Evolutionary conservation across 2,329 filamentous ascomycete genomes (phyloP).

Genomic region (Penicillium corylophilum): DNA sequence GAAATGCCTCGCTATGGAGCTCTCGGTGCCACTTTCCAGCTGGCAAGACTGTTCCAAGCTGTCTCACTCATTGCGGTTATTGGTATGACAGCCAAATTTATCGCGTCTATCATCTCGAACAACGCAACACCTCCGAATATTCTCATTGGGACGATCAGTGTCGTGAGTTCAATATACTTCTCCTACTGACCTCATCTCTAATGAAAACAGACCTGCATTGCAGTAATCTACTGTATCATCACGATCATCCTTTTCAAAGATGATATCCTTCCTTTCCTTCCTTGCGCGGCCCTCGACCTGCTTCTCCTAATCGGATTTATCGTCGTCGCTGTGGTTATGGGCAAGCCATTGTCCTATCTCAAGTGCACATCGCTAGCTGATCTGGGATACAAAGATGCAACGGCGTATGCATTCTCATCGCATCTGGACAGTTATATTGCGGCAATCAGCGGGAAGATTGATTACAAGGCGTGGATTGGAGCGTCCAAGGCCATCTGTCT

Average conservation of each 20-base stretch:
- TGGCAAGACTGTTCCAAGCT: constrained; percentile 68
- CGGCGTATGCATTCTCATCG: constrained; percentile 55
- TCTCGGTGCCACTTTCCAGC: constrained; percentile 74
- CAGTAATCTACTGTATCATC: constrained; percentile 74
- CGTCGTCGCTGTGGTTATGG: constrained; percentile 73
- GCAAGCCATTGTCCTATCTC: constrained; percentile 75
- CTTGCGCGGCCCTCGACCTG: constrained; percentile 65
- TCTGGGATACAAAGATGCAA: constrained; percentile 46
- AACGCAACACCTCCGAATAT: constrained; percentile 67
- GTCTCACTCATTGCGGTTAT: constrained; percentile 73
- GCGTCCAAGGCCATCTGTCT: constrained; percentile 67
- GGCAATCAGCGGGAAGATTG: constrained; percentile 50
- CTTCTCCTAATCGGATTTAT: constrained; percentile 73
- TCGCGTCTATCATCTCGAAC: constrained; percentile 68
- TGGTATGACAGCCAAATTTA: constrained; percentile 78
- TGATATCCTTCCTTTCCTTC: constrained; percentile 70
- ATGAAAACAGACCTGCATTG: constrained; percentile 65
- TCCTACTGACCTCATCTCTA: not conserved
- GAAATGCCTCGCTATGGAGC: constrained; percentile 56
- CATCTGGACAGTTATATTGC: constrained; percentile 54
- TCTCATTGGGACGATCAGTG: constrained; percentile 73
- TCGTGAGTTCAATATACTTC: constrained; percentile 60
- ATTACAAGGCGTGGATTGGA: constrained; percentile 58
- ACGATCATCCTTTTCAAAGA: constrained; percentile 81
- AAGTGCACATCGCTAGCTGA: constrained; percentile 63